Evolutionary conservation across 768 basidiomycete genomes (phyloP).

Genomic region (Leccinum obscurum): DNA sequence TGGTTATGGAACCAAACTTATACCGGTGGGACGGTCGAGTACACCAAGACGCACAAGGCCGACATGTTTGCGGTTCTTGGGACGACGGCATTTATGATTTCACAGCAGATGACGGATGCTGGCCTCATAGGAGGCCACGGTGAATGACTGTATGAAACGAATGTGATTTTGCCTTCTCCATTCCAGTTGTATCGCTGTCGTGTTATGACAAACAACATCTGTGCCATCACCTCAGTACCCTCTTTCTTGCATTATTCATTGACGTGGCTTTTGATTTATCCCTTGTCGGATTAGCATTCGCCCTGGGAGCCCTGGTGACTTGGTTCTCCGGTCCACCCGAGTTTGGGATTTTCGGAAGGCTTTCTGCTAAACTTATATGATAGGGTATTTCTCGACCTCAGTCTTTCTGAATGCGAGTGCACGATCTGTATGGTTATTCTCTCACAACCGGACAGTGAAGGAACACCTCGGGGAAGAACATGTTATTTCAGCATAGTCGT

Average conservation of each 20-base stretch:
- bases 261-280: neutral
- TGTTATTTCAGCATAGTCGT: neutral
- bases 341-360: neutral
- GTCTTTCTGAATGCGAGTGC: neutral
- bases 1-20: conserved; percentile 34
- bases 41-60: conserved; percentile 24
- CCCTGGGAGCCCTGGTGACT: neutral
- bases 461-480: neutral
- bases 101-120: conserved; percentile 31
- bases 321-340: neutral
- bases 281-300: neutral
- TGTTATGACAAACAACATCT: neutral
- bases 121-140: conserved; percentile 16
- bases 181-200: conserved; percentile 33
- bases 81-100: conserved; percentile 21
- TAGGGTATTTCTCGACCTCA: conserved; percentile 1
- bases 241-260: neutral
- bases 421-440: neutral
- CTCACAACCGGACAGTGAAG: neutral
- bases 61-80: conserved; percentile 24
- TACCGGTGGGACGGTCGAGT: conserved; percentile 34
- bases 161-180: too few relatives aligned
- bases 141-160: neutral
- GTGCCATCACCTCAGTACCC: neutral
- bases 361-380: conserved; percentile 1